phyloP scores from a whole-genome alignment of 2,329 filamentous ascomycete genomes.

The Ophiostoma populinum region DNA sequence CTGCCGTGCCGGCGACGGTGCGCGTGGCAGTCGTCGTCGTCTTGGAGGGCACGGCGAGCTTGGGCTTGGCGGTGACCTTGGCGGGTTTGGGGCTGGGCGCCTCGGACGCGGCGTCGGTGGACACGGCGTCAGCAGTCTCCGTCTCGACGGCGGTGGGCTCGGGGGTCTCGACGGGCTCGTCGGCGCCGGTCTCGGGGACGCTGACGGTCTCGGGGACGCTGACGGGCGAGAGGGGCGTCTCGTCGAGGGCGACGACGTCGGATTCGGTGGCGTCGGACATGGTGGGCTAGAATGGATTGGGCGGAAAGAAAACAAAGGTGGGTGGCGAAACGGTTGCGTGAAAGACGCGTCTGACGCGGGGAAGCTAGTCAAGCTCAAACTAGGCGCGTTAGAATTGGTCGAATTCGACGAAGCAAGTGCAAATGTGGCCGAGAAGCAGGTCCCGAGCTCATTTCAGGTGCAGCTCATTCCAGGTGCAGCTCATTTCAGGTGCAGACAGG shows the following conservation, averaged over 20 bases:
- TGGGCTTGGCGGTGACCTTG: constrained; percentile 9
- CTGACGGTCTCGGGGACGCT: constrained; percentile 8
- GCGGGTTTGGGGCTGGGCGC: constrained; percentile 8
- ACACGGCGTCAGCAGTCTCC: constrained; percentile 5
- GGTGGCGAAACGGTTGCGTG: too few relatives aligned
- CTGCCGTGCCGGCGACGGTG: neutral
- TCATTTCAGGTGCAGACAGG: too few relatives aligned
- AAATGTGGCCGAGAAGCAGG: too few relatives aligned
- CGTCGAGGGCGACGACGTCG: constrained; percentile 16
- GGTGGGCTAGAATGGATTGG: constrained; percentile 8
- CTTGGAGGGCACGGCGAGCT: constrained; percentile 13
- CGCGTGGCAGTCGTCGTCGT: constrained; percentile 11
- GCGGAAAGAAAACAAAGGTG: too few relatives aligned
- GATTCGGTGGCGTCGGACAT: constrained; percentile 20
- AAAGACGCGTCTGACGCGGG: too few relatives aligned
- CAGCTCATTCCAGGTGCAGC: too few relatives aligned
- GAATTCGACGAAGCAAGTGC: too few relatives aligned
- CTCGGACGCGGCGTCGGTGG: constrained; percentile 8
- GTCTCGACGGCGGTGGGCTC: constrained; percentile 8
- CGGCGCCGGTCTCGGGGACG: constrained; percentile 6
- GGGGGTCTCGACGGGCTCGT: constrained; percentile 7
- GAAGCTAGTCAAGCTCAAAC: too few relatives aligned
- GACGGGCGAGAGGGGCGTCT: constrained; percentile 10
- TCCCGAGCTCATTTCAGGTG: too few relatives aligned
- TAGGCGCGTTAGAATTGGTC: too few relatives aligned